Base-by-base conservation (phyloP, 768 basidiomycete genomes). In the Lactarius psammicola region DNA sequence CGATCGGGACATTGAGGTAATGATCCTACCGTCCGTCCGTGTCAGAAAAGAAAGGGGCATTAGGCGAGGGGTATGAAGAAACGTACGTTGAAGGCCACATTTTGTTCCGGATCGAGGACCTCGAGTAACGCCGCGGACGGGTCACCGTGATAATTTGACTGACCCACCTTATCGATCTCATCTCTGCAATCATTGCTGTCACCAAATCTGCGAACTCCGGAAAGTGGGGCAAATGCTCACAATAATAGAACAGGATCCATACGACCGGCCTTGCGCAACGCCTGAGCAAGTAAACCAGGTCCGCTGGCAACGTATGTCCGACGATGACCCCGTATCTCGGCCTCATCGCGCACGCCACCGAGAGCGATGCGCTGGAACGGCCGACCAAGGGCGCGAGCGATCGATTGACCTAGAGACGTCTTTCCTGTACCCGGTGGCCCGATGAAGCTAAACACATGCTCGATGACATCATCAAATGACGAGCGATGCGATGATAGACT, bases 91-190 rank as follows among this genome's bases (percentile, higher is more conserved):
- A 92, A 92, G 0, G 85, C 81, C 72, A 90, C 84, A 68, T 95
- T 95, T 75, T 96, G 94, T 74, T 97, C 95, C 0, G 95, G 95
- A 74, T 97, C 95, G 60, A 98, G 81, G 0, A 95, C 94, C 72
- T 98, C 95, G 4, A 98, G 78, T 66, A 98, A 76, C 0, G 95
- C 95, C 44, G 95, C 95, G 3, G 85, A 86, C 17, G 95, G 95
- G 74, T 96, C 94, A 0, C 95, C 95, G 70, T 96, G 94, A 78
- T 91, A 90, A 72, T 90, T 94, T 70, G 84, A 89, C 63, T 89
- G 87, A 0, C 89, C 89, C 62, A 94, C 84, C 77, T 97, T 97
- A 77, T 97, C 95, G 53, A 97, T 86, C 75, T 97, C 95, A 72
- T 97, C 95, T 10, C 77, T 79, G 60, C n/a, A n/a, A 15, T 33